Evolutionary conservation across 2,329 filamentous ascomycete genomes (phyloP), one percentile per base, ranked within the genome.

Genomic region (Alternaria triticimaculans): DNA sequence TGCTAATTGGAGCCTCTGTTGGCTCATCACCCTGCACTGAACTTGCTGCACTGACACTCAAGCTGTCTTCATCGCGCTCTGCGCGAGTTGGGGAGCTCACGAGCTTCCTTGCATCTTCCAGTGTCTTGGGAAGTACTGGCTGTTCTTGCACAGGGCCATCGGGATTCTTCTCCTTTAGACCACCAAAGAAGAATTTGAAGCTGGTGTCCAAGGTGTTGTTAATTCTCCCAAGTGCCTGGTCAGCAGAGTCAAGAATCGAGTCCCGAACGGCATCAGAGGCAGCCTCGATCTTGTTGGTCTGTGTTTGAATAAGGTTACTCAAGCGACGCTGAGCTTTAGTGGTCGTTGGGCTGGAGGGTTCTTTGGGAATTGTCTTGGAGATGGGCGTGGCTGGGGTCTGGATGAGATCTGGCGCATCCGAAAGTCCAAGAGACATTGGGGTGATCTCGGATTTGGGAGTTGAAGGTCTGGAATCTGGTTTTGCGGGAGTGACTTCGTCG

Each of bases 171-270:
- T 97, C 94, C 65, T 92, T 93, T 20, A 97, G 85, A 70, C 94
- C 92, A 15, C 95, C 95, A 58, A 99, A 89, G 23, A 99, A 83
- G 77, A 98, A 97, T 64, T 94, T 96, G 82, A 97, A 96, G 77
- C 94, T 97, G 74, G 93, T 94, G 63, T 95, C 94, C 5, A 98
- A 84, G 51, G 93, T 96, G 74, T 87, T 94, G 66, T 95, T 92
- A 69, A 99, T 97, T 37, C 90, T 96, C 76, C 97, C 97, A 67
- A 98, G 85, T 1, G 94, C 88, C 77, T 97, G 94, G 75, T 99
- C 96, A 11, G 96, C 96, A 1, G 93, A 94, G 70, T 87, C 94
- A 63, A 97, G 87, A 25, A 86, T 81, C 20, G 82, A 82, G n/a
- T 84, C 83, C 7, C 83, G 88, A 23, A 97, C 89, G 2, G 92